These are phyloP conservation scores for Pelargonium australe DNA, from an alignment of 441 rosid genomes.

Conservation along the genomic window DNA sequence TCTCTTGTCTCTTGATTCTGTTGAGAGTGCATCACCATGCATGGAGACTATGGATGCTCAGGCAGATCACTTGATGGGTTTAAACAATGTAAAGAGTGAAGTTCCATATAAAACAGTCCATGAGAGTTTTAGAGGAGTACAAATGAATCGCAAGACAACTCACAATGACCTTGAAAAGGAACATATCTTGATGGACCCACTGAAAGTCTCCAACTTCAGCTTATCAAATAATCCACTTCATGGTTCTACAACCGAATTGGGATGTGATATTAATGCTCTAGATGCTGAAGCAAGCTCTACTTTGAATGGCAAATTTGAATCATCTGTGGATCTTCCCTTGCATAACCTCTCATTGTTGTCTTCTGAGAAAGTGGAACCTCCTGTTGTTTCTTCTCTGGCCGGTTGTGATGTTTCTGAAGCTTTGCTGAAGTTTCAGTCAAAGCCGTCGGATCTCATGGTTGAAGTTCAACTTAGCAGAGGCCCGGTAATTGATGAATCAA, in stretches of 20 bases:
- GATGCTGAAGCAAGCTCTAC: constrained; percentile 6
- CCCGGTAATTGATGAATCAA: constrained; percentile 19
- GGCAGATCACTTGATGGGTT: constrained; percentile 24
- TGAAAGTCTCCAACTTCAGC: constrained; percentile 13
- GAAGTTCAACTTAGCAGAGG: constrained; percentile 12
- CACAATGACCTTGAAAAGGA: constrained; percentile 6
- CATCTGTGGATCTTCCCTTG: constrained; percentile 24
- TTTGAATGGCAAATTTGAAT: constrained; percentile 17
- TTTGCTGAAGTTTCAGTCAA: constrained; percentile 17
- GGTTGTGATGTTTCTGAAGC: constrained; percentile 11
- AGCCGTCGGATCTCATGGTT: constrained; percentile 17
- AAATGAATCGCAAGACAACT: constrained; percentile 10
- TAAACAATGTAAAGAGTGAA: constrained; percentile 10
- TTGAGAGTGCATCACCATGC: constrained; percentile 9
- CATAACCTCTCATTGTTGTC: constrained; percentile 28
- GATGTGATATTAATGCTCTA: constrained; percentile 2
- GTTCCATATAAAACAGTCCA: constrained; percentile 8
- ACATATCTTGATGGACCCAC: constrained; percentile 5
- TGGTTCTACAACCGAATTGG: constrained; percentile 3
- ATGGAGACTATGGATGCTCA: constrained; percentile 13
- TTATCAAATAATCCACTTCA: constrained; percentile 12
- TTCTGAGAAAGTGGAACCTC: constrained; percentile 20
- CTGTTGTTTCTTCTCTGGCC: constrained; percentile 12
- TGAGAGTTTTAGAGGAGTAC: constrained; percentile 13
- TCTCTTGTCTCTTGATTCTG: background rate